phyloP scores from a whole-genome alignment of 2,329 filamentous ascomycete genomes.

The Allantophomopsis lycopodina region DNA sequence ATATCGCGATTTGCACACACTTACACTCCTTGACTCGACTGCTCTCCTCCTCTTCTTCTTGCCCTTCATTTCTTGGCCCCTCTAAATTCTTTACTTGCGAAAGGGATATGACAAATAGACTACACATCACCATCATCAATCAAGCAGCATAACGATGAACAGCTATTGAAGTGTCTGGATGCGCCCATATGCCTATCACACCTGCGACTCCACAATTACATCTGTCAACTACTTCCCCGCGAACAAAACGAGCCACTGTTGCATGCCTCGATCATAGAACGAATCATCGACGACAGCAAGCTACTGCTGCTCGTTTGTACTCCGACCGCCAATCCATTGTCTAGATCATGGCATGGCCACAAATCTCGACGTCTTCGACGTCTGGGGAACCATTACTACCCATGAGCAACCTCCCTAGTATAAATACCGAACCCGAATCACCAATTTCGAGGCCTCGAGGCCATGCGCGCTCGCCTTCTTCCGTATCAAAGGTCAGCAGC shows the following conservation, averaged over 20 bases:
- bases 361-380: conserved; percentile 14
- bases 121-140: no score
- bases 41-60: no score
- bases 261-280: conserved; percentile 18
- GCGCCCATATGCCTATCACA: no score
- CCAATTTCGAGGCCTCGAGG: conserved; percentile 3
- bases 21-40: no score
- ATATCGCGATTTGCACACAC: no score
- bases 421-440: conserved; percentile 4
- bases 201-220: no score
- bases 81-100: no score
- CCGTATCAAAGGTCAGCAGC: conserved; percentile 16
- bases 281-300: conserved; percentile 13
- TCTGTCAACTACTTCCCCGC: background rate
- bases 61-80: no score
- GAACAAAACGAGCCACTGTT: background rate
- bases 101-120: no score
- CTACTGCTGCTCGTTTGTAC: conserved; percentile 14
- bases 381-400: conserved; percentile 13
- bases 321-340: background rate
- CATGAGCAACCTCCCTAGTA: conserved; percentile 14
- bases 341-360: conserved; percentile 16
- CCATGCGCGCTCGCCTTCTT: conserved; percentile 16
- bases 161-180: conserved; percentile 1
- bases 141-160: background rate